Evolutionary conservation across 768 basidiomycete genomes (phyloP).

Genomic region (Russula sp.): DNA sequence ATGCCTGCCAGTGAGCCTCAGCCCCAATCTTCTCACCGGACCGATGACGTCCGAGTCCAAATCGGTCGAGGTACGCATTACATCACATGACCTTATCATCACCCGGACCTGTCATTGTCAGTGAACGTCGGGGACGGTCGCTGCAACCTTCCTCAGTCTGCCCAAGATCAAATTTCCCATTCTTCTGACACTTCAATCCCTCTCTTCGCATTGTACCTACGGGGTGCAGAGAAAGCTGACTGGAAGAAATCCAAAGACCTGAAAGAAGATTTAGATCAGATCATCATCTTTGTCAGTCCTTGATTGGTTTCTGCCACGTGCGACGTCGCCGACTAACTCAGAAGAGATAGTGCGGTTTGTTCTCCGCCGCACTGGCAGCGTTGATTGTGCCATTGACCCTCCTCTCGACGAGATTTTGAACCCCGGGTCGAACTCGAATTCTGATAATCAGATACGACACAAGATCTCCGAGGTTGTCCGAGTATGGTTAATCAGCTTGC

Average conservation of each 20-base stretch:
- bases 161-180: neutral
- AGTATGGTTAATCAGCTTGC: conserved; percentile 4
- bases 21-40: neutral
- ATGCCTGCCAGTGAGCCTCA: too few species aligned
- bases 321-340: neutral
- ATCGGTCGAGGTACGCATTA: too few species aligned
- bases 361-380: conserved; percentile 11
- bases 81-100: too few species aligned
- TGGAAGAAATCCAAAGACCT: neutral
- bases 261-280: neutral
- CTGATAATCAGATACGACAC: too few species aligned
- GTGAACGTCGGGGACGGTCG: too few species aligned
- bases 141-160: neutral
- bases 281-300: conserved; percentile 13
- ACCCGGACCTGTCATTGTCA: too few species aligned
- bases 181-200: neutral
- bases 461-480: too few species aligned
- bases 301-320: neutral
- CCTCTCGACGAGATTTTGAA: too few species aligned
- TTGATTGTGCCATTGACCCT: neutral
- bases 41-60: neutral
- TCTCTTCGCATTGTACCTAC: conserved; percentile 5
- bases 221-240: neutral
- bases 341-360: conserved; percentile 5
- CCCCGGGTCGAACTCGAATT: too few species aligned